Base-by-base conservation (phyloP, 2,329 filamentous ascomycete species). In the Alternaria consortialis region DNA sequence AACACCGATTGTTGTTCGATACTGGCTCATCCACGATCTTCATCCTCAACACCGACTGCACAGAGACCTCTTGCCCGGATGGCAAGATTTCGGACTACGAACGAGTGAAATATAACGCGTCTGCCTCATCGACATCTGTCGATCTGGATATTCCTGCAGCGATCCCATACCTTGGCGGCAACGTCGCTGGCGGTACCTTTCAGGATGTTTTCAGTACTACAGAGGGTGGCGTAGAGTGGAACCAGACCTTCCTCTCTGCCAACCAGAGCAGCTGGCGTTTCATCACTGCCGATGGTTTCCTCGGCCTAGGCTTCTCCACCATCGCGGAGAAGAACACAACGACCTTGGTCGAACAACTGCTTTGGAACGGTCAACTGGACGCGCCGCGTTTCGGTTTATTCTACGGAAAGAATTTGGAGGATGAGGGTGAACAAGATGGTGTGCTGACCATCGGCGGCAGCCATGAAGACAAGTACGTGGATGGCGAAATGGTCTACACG, bases 381-480 rank as follows among this genome's bases (percentile, higher is more conserved):
- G 47, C 47, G 1, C 62, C 66, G 0, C 58, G 67, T 7, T 69
- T 70, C 32, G 43, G 29, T 11, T 17, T 70, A 9, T 70, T 60
- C 53, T 70, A 66, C 46, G 67, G 67, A 29, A 66, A 53, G 29
- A 62, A 67, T 32, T 40, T 63, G 8, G 5, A 12, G 5, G 50
- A 64, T 40, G 20, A 37, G 4, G 66, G 58, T 0, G 34, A 36
- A 2, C 62, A 63, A n/a, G 57, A 70, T 50, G 67, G 67, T 25
- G 51, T 63, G 15, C 39, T 70, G 15, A 70, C 66, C 5, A 52
- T 70, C 39, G 67, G 66, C 25, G 58, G 53, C 31, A 64, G 62
- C 58, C 44, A 89, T 73, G 75, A 83, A 62, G 88, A 86, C 37
- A 71, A 83, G 67, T 90, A 90, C 72, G 83, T 84, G 63, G 88